Base-by-base conservation (phyloP, 169 alveolate species). In the Plasmodium berghei region DNA sequence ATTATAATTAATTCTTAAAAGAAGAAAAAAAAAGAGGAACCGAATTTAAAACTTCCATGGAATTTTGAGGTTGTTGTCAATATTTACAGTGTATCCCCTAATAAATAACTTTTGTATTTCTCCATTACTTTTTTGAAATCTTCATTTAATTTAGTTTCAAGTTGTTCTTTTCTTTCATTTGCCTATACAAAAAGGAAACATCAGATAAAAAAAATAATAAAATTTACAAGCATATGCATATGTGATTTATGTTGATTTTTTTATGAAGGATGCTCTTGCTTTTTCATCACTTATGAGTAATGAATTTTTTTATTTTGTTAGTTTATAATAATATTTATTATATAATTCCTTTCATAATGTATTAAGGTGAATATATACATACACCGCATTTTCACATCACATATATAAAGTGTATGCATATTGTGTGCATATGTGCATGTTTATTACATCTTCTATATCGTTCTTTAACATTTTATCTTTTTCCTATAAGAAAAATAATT, bases 81-180 rank as follows among this genome's bases (percentile, higher is more conserved):
- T 67, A 28, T 61, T 80, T 67, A 80, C 42, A 80, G 28, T 80
- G 54, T 80, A 66, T 80, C 20, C 61, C 90, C 90, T 56, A 80
- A 72, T 48, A 80, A 80, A 80, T 80, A 80, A 24, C 63, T 72
- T 80, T 61, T 80, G 59, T 67, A 80, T 61, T 80, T 80, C 40
- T 80, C 90, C n/a, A 66, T 59, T 34, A 62, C 70, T 42, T 80
- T 80, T 80, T 80, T 80, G 63, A 66, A 80, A 48, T 80, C 90
- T 61, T 80, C 90, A 28, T 80, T 80, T 22, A 80, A 80, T 24
- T 80, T 80, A 80, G 49, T 55, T 52, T 80, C 69, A 12, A 80
- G 80, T 80, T 80, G 83, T 26, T 80, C 90, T 56, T 66, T 80
- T 28, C 83, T 56, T 80, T 80, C 90, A 56, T 80, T 80, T 80